Evolutionary conservation across 768 basidiomycete genomes (phyloP).

Genomic region (Solioccasus polychromus): DNA sequence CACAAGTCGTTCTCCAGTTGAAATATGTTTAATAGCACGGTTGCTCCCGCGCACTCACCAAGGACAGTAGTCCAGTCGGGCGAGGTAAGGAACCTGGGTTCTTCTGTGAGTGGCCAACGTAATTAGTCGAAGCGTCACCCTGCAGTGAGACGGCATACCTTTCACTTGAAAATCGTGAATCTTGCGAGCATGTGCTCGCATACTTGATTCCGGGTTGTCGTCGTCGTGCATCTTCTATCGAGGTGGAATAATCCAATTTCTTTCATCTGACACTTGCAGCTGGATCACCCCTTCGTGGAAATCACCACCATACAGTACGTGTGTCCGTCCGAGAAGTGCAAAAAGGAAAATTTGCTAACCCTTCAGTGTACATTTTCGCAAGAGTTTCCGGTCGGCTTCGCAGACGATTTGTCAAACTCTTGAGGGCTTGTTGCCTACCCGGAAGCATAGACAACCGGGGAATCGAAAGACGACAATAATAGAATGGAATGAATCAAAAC

Average conservation of each 20-base stretch:
- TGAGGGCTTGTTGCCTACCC: too few relatives aligned
- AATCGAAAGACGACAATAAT: too few relatives aligned
- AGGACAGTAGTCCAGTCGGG: too few relatives aligned
- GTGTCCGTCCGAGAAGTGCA: too few relatives aligned
- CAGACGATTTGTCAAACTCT: background rate
- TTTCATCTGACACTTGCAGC: constrained; percentile 3
- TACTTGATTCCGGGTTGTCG: background rate
- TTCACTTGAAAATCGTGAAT: background rate
- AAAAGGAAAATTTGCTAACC: too few relatives aligned
- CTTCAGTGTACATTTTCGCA: constrained; percentile 1
- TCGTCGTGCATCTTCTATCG: too few relatives aligned
- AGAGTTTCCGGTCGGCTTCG: background rate
- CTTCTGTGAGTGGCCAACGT: background rate
- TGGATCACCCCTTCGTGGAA: background rate
- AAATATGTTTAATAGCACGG: background rate
- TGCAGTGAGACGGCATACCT: too few relatives aligned
- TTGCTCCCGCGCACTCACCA: too few relatives aligned
- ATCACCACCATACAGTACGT: too few relatives aligned
- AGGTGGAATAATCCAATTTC: too few relatives aligned
- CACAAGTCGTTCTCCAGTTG: background rate
- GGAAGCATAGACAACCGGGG: too few relatives aligned
- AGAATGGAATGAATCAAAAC: too few relatives aligned
- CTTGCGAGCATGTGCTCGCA: background rate
- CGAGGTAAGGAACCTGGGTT: background rate
- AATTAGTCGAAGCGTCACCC: background rate